Evolutionary conservation across 306 rosid genomes (phyloP), one percentile per base, ranked within the genome.

Genomic region (Elaeagnus macrophylla): DNA sequence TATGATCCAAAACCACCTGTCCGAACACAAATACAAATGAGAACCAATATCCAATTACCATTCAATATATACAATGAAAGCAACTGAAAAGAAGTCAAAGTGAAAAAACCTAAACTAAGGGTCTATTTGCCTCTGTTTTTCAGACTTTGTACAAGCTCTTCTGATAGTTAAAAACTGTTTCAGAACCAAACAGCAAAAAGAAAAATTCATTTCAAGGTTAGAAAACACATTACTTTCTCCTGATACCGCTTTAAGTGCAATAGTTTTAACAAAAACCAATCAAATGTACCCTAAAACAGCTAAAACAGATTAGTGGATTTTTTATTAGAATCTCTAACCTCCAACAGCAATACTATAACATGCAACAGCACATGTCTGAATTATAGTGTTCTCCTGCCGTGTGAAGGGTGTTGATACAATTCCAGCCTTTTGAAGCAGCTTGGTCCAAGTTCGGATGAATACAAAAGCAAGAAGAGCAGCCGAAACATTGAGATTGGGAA

Each of bases 1-100:
- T 79, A 93, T 8, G 99, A 93, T 35, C 99, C 99, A 74, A 93
- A 93, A 48, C 99, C 99, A 66, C 99, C 99, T 93, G 75, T 67
- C 83, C 15, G 39, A 1, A 54, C 61, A 64, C 65, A 48, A 39
- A 8, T 17, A 51, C 55, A 39, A 47, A 48, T 61, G 16, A 68
- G 44, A 45, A 61, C 59, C 44, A 14, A 39, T 12, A 15, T 9
- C 40, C 3, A 56, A 45, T 9, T 1, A 20, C 6, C 10, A 37
- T 37, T 20, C 48, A 56, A 39, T 25, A n/a, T n/a, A n/a, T n/a
- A n/a, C 32, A 1, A 2, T 32, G 9, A 15, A 41, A 56, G 32
- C 43, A 7, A 36, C 25, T 44, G 47, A n/a, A 42, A 53, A 51
- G 54, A 5, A 16, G 43, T n/a, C 47, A 12, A 25, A 25, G 11